Base-by-base conservation (phyloP, 768 basidiomycete genomes). In the Hericium alpestre region DNA sequence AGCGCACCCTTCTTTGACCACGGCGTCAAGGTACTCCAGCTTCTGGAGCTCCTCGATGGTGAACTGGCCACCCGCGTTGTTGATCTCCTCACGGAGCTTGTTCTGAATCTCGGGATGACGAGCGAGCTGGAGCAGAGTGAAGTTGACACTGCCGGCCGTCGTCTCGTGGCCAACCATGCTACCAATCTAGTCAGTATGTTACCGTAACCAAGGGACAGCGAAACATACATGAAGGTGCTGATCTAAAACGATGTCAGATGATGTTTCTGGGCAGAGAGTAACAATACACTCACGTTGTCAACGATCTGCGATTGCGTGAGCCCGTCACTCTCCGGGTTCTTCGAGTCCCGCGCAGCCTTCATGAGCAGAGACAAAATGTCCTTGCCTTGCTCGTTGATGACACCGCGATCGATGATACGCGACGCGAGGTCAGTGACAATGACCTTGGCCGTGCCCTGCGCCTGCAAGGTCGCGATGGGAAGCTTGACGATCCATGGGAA, bases 101-200 rank as follows among this genome's bases (percentile, higher is more conserved):
- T 68, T 51, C 66, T 77, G 76, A 43, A 70, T 58, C 9, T 67
- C 69, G 1, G 71, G 72, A 49, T 74, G 58, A 23, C 67, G 65
- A 8, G 76, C 73, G 15, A 77, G 67, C 59, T 72, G 69, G 55
- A 69, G 69, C 8, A 78, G 61, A 3, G 72, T 70, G 63, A 73
- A 74, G 46, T 58, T 63, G 38, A 75, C 55, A 50, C 71, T 67
- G 52, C 65, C 66, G 3, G 72, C 66, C 13, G 73, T 74, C 3
- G 76, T 76, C 60, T 77, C 75, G 64, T 74, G 73, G 38, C 75
- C 74, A 20, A 69, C 74, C 65, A 75, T 67, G 7, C 49, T 51
- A 51, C 8, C 15, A 16, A 23, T 16, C n/a, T 3, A 70, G 49
- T 37, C 25, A 49, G 49, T 32, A 56, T 41, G 41, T 27, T 7